A percentile compares a stretch with the other conserved stretches of the same genome.
Conservation (phyloP, 2,329 filamentous ascomycete genomes). For the Rugonectria rugulosa region DNA sequence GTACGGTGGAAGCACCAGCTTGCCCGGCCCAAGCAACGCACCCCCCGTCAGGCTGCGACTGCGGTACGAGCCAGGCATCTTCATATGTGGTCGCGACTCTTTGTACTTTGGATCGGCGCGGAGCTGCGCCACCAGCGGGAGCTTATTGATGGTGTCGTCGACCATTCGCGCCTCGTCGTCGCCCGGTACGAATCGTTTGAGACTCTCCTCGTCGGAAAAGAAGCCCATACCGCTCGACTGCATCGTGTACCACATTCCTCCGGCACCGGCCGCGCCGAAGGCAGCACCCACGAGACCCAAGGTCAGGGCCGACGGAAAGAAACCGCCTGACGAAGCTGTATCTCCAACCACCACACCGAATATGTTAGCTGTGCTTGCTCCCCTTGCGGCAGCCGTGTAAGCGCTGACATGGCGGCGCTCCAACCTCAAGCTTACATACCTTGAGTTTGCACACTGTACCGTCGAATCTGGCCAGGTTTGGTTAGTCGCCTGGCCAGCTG, state of each 20-base stretch:
- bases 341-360: not conserved
- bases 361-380: constrained; percentile 18
- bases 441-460: constrained; percentile 40
- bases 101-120: constrained; percentile 71
- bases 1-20: constrained; percentile 82
- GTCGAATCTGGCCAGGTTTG: constrained; percentile 30
- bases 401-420: not conserved
- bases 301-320: constrained; percentile 34
- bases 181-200: constrained; percentile 67
- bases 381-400: constrained; percentile 6
- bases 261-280: constrained; percentile 43
- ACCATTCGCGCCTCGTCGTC: constrained; percentile 66
- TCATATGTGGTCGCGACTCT: constrained; percentile 86
- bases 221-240: constrained; percentile 47
- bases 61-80: constrained; percentile 76
- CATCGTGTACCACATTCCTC: constrained; percentile 47
- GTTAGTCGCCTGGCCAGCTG: constrained; percentile 31
- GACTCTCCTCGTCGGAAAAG: constrained; percentile 73
- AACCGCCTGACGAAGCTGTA: constrained; percentile 22
- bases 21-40: constrained; percentile 76
- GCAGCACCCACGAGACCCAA: constrained; percentile 41
- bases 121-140: constrained; percentile 76
- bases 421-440: not conserved
- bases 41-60: constrained; percentile 82
- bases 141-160: constrained; percentile 76